These are phyloP conservation scores for Apiotrichum gamsii DNA, from an alignment of 1,284 basidiomycete genomes.

Conservation along the genomic window DNA sequence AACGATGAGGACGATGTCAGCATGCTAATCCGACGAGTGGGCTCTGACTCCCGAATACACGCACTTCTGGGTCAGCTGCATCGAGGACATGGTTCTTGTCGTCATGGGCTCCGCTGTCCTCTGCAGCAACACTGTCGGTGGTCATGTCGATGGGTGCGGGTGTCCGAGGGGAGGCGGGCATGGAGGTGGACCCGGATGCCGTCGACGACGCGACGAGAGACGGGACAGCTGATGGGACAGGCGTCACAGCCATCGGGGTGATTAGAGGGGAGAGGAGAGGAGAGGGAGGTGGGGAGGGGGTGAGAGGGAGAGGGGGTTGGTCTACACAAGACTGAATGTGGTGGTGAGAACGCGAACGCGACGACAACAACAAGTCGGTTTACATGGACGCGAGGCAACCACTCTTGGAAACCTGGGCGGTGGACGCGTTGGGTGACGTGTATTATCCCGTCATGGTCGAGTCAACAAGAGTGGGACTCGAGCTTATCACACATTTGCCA, in stretches of 20 bases:
- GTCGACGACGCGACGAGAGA: slow-evolving; percentile 19
- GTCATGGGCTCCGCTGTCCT: neutral
- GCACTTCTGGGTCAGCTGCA: slow-evolving; percentile 10
- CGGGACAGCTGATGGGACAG: slow-evolving; percentile 15
- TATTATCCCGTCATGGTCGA: too few relatives aligned
- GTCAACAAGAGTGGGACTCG: too few relatives aligned
- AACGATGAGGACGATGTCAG: neutral
- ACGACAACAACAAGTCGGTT: too few relatives aligned
- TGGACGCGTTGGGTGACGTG: too few relatives aligned
- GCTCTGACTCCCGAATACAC: too few relatives aligned
- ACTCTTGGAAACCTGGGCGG: too few relatives aligned
- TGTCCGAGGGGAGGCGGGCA: slow-evolving; percentile 32
- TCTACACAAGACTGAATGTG: too few relatives aligned
- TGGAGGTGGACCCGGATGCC: slow-evolving; percentile 28
- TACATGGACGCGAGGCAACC: too few relatives aligned
- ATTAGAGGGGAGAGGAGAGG: neutral
- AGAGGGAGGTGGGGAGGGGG: neutral
- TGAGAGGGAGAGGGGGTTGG: neutral
- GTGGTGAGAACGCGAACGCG: too few relatives aligned
- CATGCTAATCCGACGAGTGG: too few relatives aligned
- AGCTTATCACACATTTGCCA: too few relatives aligned
- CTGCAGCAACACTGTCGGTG: neutral
- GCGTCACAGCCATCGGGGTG: slow-evolving; percentile 4
- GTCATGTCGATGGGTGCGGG: slow-evolving; percentile 1
- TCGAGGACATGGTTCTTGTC: slow-evolving; percentile 1